These are phyloP conservation scores for Ballota nigra DNA, from an alignment of 257 asterid species.

Conservation along the genomic window DNA sequence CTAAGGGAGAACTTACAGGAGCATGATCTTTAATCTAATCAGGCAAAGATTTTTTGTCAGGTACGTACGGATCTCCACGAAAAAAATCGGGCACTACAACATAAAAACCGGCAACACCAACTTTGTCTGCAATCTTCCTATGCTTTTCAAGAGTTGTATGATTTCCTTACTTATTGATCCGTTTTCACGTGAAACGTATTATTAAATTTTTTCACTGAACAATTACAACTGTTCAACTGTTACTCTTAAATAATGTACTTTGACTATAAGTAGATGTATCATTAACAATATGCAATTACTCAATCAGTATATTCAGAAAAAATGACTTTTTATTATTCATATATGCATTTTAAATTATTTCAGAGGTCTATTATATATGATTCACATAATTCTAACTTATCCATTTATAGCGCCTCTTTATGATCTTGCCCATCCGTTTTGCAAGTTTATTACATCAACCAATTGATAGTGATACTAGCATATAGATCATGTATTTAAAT, in stretches of 20 bases:
- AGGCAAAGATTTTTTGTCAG: slow-evolving; percentile 25
- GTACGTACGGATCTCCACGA: slow-evolving; percentile 46
- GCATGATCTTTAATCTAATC: slow-evolving; percentile 60
- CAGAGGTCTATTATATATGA: not conserved
- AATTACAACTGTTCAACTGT: no score
- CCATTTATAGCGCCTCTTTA: no score
- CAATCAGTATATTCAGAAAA: not conserved
- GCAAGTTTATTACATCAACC: not conserved
- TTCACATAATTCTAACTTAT: not conserved
- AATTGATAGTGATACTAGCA: not conserved
- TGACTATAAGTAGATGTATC: not conserved
- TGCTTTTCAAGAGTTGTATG: no score
- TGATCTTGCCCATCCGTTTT: no score
- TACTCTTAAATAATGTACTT: no score
- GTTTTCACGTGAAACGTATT: not conserved
- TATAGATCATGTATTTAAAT: not conserved
- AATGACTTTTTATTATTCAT: no score
- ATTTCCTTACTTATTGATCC: no score
- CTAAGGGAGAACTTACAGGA: slow-evolving; percentile 47
- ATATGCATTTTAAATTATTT: not conserved
- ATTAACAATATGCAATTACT: not conserved
- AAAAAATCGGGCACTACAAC: slow-evolving; percentile 64
- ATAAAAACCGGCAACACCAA: slow-evolving; percentile 59
- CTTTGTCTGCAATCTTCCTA: slow-evolving; percentile 69
- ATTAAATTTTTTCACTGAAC: no score